These are phyloP conservation scores for Rhynchospora tenuis DNA, from an alignment of 176 grass and related monocot species.

Conservation along the genomic window DNA sequence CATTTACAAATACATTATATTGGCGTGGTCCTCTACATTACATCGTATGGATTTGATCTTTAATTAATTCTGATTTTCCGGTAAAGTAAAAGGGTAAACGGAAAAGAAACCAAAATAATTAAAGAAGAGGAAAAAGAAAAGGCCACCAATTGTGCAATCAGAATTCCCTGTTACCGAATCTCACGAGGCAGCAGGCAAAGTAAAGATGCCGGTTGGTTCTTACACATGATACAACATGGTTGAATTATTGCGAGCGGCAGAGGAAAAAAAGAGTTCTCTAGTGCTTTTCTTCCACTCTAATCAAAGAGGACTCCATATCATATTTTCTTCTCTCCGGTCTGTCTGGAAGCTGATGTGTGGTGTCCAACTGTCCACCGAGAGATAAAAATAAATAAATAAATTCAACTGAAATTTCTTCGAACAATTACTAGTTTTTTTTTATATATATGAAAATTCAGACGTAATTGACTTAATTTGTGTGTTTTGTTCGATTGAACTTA, in stretches of 20 bases:
- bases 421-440: no score
- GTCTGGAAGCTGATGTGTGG: background rate
- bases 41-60: background rate
- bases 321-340: background rate
- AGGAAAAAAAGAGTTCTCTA: background rate
- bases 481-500: no score
- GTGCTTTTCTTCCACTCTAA: constrained; percentile 17
- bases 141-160: background rate
- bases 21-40: no score
- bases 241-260: constrained; percentile 21
- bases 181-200: constrained; percentile 3
- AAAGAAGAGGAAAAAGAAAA: constrained; percentile 10
- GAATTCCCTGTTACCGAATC: background rate
- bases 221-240: constrained; percentile 22
- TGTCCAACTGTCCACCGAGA: background rate
- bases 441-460: no score
- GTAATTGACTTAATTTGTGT: no score
- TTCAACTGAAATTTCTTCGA: no score
- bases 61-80: background rate
- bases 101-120: background rate
- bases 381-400: background rate
- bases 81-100: background rate
- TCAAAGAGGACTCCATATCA: constrained; percentile 7
- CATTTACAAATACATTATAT: no score
- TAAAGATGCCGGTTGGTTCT: background rate